Percentiles rank a stretch among this genome's conserved stretches.
Evolutionary conservation across 2,329 filamentous ascomycete genomes (phyloP).

Genomic region (Rutstroemia sp.): DNA sequence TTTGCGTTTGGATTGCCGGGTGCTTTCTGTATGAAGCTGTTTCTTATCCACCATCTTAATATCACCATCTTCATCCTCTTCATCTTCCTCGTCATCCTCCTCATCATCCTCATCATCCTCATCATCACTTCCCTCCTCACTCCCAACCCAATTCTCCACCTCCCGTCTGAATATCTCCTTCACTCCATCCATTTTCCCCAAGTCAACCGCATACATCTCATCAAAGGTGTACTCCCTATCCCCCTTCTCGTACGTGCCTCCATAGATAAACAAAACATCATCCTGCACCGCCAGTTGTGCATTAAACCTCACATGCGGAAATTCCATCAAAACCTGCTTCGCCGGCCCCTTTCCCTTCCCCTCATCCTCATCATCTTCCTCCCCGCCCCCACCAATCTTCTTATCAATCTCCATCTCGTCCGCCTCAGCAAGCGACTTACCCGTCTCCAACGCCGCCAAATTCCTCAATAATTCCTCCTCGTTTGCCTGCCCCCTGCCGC

Average conservation of each 20-base stretch:
- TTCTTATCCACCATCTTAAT: conserved; percentile 29
- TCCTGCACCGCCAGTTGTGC: conserved; percentile 84
- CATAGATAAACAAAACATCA: conserved; percentile 88
- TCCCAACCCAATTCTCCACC: conserved; percentile 75
- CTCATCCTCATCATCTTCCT: conserved; percentile 42
- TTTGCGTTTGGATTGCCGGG: conserved; percentile 48
- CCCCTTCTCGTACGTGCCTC: conserved; percentile 90
- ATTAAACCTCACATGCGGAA: conserved; percentile 88
- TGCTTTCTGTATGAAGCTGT: conserved; percentile 35
- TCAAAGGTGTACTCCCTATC: conserved; percentile 95
- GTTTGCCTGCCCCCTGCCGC: conserved; percentile 77
- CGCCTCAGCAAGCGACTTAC: conserved; percentile 50
- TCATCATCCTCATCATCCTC: conserved; percentile 41
- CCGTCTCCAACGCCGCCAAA: conserved; percentile 76
- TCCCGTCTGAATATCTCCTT: conserved; percentile 84
- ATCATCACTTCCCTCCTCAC: conserved; percentile 49
- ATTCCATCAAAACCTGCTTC: conserved; percentile 65
- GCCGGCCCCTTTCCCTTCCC: conserved; percentile 40
- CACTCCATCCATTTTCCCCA: conserved; percentile 92
- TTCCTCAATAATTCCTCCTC: conserved; percentile 87
- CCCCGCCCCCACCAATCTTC: conserved; percentile 40
- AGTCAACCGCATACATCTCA: conserved; percentile 84
- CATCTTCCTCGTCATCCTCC: conserved; percentile 40
- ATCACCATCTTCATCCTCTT: conserved; percentile 41
- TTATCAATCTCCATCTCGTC: conserved; percentile 42